Evolutionary conservation across 148 eudicot species (phyloP).

Genomic region (Simmondsia chinensis): DNA sequence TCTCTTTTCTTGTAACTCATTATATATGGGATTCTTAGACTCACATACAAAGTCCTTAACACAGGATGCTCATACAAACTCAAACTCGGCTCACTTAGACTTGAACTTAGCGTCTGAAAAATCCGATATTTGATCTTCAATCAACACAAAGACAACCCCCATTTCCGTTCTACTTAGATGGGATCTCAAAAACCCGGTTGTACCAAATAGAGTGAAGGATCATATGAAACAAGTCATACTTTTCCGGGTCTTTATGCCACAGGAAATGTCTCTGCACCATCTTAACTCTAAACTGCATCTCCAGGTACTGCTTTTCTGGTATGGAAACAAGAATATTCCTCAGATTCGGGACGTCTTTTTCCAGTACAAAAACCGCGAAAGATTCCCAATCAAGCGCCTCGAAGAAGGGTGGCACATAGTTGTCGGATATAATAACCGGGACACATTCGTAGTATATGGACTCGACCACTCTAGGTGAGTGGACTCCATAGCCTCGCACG

Average conservation of each 20-base stretch:
- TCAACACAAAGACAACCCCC: too few relatives aligned
- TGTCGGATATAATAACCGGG: conserved; percentile 73
- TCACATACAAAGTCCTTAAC: too few relatives aligned
- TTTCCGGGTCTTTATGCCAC: conserved; percentile 60
- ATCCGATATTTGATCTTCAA: too few relatives aligned
- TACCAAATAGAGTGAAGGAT: conserved; percentile 84
- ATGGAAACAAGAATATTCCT: conserved; percentile 58
- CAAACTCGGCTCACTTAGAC: too few relatives aligned
- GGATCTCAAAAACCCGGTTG: conserved; percentile 42
- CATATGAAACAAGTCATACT: conserved; percentile 81
- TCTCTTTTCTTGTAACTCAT: too few relatives aligned
- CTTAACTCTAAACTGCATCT: conserved; percentile 47
- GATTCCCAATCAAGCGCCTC: conserved; percentile 69
- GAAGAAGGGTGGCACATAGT: conserved; percentile 79
- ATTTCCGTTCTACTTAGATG: conserved; percentile 5
- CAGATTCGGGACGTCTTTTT: conserved; percentile 65
- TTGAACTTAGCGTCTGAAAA: too few relatives aligned
- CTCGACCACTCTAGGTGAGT: conserved; percentile 68
- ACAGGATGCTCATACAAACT: too few relatives aligned
- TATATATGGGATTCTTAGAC: too few relatives aligned
- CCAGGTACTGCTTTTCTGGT: conserved; percentile 48
- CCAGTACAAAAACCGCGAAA: conserved; percentile 50
- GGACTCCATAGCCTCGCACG: conserved; percentile 69
- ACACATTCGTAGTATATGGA: conserved; percentile 70
- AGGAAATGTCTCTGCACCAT: conserved; percentile 54